phyloP scores from a whole-genome alignment of 495 filamentous ascomycete genomes.

The Talaromyces liani region DNA sequence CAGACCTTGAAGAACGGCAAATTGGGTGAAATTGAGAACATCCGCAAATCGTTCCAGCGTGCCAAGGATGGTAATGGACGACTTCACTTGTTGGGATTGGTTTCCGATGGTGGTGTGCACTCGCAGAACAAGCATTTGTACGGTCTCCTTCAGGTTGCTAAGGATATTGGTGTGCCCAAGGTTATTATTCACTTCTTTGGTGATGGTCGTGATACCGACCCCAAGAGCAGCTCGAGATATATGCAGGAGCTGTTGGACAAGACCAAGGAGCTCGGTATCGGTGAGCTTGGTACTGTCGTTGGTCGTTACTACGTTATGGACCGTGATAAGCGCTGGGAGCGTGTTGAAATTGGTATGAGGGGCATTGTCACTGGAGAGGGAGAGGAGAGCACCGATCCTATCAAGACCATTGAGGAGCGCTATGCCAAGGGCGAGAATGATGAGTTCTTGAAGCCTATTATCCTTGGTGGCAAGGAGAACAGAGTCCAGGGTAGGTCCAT shows the following conservation, averaged over 20 bases:
- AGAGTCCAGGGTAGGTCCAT: constrained; percentile 65
- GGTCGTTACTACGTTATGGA: constrained; percentile 99
- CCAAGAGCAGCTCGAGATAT: constrained; percentile 80
- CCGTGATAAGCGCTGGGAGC: constrained; percentile 98
- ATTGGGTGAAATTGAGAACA: constrained; percentile 67
- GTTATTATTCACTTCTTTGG: constrained; percentile 99
- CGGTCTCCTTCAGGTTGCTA: constrained; percentile 78
- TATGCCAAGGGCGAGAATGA: constrained; percentile 86
- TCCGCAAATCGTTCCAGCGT: constrained; percentile 67
- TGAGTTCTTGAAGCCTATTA: constrained; percentile 97
- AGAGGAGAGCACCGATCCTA: constrained; percentile 72
- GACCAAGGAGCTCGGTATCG: constrained; percentile 74
- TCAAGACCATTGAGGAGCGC: constrained; percentile 77
- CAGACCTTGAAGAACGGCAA: constrained; percentile 86
- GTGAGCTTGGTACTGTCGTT: constrained; percentile 87
- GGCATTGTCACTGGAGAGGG: constrained; percentile 81
- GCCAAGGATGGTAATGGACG: constrained; percentile 86
- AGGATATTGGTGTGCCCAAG: constrained; percentile 75
- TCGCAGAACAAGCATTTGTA: constrained; percentile 89
- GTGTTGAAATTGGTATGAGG: constrained; percentile 82
- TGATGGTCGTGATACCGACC: constrained; percentile 95
- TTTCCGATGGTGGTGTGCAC: constrained; percentile 96
- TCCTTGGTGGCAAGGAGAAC: constrained; percentile 75
- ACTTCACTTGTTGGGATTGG: constrained; percentile 81
- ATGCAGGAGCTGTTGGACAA: constrained; percentile 76